Base-by-base conservation (phyloP, 306 rosid species). In the Crotalaria pallida region DNA sequence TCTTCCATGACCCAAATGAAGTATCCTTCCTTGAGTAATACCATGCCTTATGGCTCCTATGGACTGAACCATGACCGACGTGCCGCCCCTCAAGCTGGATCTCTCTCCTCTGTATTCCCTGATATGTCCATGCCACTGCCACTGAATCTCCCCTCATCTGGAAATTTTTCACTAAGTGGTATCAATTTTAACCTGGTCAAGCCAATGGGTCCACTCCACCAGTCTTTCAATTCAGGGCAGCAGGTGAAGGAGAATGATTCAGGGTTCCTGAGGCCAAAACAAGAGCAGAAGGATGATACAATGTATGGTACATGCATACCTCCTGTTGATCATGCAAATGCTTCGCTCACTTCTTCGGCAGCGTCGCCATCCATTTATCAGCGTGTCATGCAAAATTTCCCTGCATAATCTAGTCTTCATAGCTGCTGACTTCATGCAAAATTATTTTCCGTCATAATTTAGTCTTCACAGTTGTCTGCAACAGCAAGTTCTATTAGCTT, bases 91-190 rank as follows among this genome's bases (percentile, higher is more conserved):
- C 86, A 77, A 47, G 63, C 65, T 49, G 74, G 81, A 48, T 79
- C 88, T 43, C 69, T 87, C 12, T 41, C 82, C 16, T 36, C 85
- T 9, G 57, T 82, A 52, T 66, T 83, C 38, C 88, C 96, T 0
- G 92, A 89, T 72, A 85, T 77, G 73, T 86, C 91, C 47, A 75
- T 88, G 76, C 80, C 93, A 0, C 36, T 88, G 34, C 93, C 96
- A 8, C n/a, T 85, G 80, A 83, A 55, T 60, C 82, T 81, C 57
- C 75, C 87, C 16, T 65, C 85, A 13, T 55, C 96, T n/a, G 83
- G 84, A 48, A 82, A 67, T 9, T 82, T 76, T 17, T 44, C 88
- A 40, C 58, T 84, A 10, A 34, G 80, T 48, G 88, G 91, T 69
- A 69, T 76, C 3, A 80, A 77, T 34, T 80, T 83, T 47, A 82